Conservation (phyloP, 1,284 basidiomycete species). For the Gomphus bonarii region DNA sequence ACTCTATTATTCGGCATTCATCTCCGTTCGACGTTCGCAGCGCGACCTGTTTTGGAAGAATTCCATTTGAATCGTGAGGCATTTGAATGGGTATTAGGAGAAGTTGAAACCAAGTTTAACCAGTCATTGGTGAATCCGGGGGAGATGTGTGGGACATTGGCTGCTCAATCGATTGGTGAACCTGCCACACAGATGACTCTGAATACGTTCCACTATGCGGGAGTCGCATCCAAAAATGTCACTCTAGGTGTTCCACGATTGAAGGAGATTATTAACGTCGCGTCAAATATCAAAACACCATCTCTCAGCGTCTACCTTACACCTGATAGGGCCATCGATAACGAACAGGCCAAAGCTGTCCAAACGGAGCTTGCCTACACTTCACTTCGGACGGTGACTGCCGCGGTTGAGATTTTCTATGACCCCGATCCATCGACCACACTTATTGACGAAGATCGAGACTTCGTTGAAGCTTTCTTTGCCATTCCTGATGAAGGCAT, state of each 20-base stretch:
- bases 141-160: slow-evolving; percentile 98
- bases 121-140: slow-evolving; percentile 86
- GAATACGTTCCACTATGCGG: slow-evolving; percentile 98
- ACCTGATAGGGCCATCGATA: slow-evolving; percentile 55
- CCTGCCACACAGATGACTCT: slow-evolving; percentile 99
- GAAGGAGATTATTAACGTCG: slow-evolving; percentile 99
- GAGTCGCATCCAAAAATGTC: slow-evolving; percentile 96
- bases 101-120: slow-evolving; percentile 93
- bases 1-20: slow-evolving; percentile 92
- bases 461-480: slow-evolving; percentile 99
- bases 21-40: slow-evolving; percentile 78
- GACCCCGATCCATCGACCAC: slow-evolving; percentile 91
- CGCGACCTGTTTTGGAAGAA: slow-evolving; percentile 77
- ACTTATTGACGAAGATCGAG: slow-evolving; percentile 90
- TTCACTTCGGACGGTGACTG: slow-evolving; percentile 89
- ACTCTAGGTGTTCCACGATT: slow-evolving; percentile 96
- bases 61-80: slow-evolving; percentile 84
- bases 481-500: slow-evolving; percentile 98
- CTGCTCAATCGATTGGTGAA: slow-evolving; percentile 98
- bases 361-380: slow-evolving; percentile 93
- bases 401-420: slow-evolving; percentile 97
- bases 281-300: slow-evolving; percentile 97
- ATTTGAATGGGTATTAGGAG: slow-evolving; percentile 96
- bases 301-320: slow-evolving; percentile 87
- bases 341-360: slow-evolving; percentile 70